Evolutionary conservation across 2,329 filamentous ascomycete genomes (phyloP), one percentile per base, ranked within the genome.

Genomic region (Plectosphaerella sp.): DNA sequence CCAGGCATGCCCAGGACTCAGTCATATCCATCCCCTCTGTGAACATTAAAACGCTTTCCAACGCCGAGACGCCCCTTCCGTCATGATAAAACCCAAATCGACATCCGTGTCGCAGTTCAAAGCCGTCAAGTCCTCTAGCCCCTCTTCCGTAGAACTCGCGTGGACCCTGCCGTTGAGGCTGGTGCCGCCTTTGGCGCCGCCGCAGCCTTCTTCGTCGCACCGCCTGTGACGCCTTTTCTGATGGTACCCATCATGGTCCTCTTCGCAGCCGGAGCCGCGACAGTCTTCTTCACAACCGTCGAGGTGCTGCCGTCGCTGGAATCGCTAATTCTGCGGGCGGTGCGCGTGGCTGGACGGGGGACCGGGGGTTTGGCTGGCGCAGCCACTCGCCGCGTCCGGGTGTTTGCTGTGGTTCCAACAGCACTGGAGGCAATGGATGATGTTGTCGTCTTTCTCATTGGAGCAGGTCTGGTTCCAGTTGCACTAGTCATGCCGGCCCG

Each of bases 241-340:
- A 81, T 75, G 18, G 79, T 77, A 45, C 72, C 71, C 70, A 80
- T 78, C 4, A 79, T 74, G 1, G 77, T 78, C 62, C 75, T 78
- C 64, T 79, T 84, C 3, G 70, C 55, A 3, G 67, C 61, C 1
- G 73, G 63, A 2, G 74, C 66, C 18, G 69, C 62, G 12, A 66
- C 66, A 3, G 71, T 68, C 64, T 82, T 86, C 66, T 79, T 79
- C 43, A 87, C 75, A 20, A 88, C 82, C 0, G 86, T 88, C 8
- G 81, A 79, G 14, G 79, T 80, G 65, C 84, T 89, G 5, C 71
- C 75, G 51, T 86, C 82, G 59, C 84, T 88, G 15, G 79, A 75
- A 62, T 84, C 84, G 63, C 84, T 88, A 62, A 72, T 68, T 64
- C 81, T 76, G 55, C 77, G 74, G 51, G 70, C 72, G 36, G 72